Evolutionary conservation across 2,329 filamentous ascomycete genomes (phyloP).

Genomic region (Westerdykella aurantiaca): DNA sequence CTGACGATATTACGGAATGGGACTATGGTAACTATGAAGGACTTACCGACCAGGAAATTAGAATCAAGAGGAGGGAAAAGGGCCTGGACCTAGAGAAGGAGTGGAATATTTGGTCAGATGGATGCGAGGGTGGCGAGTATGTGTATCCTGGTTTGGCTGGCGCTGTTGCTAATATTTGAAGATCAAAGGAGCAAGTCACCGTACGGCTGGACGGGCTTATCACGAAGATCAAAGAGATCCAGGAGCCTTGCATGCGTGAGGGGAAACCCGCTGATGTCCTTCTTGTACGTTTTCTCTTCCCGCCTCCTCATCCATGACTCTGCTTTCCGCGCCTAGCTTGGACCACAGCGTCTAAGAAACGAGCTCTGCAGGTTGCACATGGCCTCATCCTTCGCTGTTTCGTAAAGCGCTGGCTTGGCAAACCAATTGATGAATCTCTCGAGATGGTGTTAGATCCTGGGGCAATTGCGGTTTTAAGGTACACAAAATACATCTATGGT

Average conservation of each 20-base stretch:
- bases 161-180: background rate
- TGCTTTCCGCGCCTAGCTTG: conserved; percentile 1
- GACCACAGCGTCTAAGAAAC: background rate
- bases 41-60: conserved; percentile 65
- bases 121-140: conserved; percentile 74
- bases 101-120: conserved; percentile 90
- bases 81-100: conserved; percentile 49
- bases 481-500: conserved; percentile 31
- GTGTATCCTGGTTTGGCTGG: background rate
- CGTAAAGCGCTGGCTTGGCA: conserved; percentile 74
- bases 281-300: conserved; percentile 38
- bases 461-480: conserved; percentile 76
- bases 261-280: conserved; percentile 56
- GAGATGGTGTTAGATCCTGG: conserved; percentile 74
- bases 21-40: conserved; percentile 86
- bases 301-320: conserved; percentile 4
- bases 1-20: conserved; percentile 74
- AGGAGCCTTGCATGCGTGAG: conserved; percentile 42
- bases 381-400: conserved; percentile 80
- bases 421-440: conserved; percentile 62
- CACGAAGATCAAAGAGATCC: conserved; percentile 60
- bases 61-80: conserved; percentile 49
- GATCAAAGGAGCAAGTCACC: conserved; percentile 62
- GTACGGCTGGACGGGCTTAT: conserved; percentile 68
- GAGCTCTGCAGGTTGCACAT: conserved; percentile 57